Evolutionary conservation across 169 alveolate genomes (phyloP), one percentile per base, ranked within the genome.

Genomic region (Plasmodium vinckei): DNA sequence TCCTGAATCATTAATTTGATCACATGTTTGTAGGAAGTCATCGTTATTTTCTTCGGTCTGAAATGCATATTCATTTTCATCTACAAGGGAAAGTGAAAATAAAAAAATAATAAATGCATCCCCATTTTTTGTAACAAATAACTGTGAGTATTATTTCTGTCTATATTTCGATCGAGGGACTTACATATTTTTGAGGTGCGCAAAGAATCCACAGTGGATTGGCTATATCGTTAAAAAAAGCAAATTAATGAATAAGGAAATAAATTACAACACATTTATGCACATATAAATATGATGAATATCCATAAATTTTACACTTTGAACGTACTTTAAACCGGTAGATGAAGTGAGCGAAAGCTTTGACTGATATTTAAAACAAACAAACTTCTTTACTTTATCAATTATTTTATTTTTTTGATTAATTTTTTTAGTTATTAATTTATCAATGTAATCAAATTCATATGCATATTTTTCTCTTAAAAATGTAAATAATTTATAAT

Each of bases 191-290:
- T 51, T 15, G 57, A 15, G 49, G 23, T 69, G 17, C 89, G 72
- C 19, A 77, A 39, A 21, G 90, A 82, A 68, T 68, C 79, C 61
- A 82, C 54, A 46, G 84, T 82, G 42, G 90, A 82, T 53, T 60
- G 90, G 33, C 90, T 77, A 44, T 9, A 65, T 17, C 27, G n/a
- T 25, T 9, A 6, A 17, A 67, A 82, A 67, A 59, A 33, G 19
- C 46, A 56, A 67, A 63, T 25, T 46, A 17, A 9, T 51, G 7
- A 33, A 33, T 33, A 33, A 33, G 7, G 15, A 51, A 13, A 51
- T 15, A 59, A 9, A 23, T 59, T 59, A 13, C 0, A 1, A 15
- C 39, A 23, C 15, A 19, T 5, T 5, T 59, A 19, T 23, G 5
- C 5, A 19, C 9, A 23, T 33, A 33, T 33, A 33, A 0, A 6